Conservation (phyloP, 768 basidiomycete genomes). For the Phylloporus arenicola region DNA sequence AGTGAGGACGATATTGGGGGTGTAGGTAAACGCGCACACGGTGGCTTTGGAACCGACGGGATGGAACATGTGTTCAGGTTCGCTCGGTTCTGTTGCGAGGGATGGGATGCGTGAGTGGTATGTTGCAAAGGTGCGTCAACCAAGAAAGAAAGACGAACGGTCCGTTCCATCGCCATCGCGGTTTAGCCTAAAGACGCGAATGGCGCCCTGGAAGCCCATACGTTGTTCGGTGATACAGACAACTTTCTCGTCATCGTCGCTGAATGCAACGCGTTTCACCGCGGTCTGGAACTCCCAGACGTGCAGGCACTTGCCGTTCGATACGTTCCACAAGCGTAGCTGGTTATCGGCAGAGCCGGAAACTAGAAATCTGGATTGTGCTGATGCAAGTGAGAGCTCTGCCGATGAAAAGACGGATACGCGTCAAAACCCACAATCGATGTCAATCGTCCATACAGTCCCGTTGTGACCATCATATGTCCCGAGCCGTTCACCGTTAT, state of each 20-base stretch:
- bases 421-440: slow-evolving; percentile 68
- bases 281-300: slow-evolving; percentile 99
- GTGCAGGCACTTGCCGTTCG: slow-evolving; percentile 86
- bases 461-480: slow-evolving; percentile 97
- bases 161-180: slow-evolving; percentile 72
- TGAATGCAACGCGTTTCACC: slow-evolving; percentile 93
- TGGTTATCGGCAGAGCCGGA: slow-evolving; percentile 94
- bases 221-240: slow-evolving; percentile 97
- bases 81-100: slow-evolving; percentile 54
- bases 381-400: slow-evolving; percentile 33
- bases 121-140: neutral
- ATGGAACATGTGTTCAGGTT: slow-evolving; percentile 75
- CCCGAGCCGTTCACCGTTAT: slow-evolving; percentile 95
- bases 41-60: slow-evolving; percentile 95
- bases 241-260: slow-evolving; percentile 73
- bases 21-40: slow-evolving; percentile 85
- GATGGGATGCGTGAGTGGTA: slow-evolving; percentile 1
- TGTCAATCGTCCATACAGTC: slow-evolving; percentile 92
- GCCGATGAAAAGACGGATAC: neutral
- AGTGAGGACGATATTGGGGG: slow-evolving; percentile 75
- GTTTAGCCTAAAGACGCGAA: slow-evolving; percentile 87
- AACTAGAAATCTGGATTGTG: slow-evolving; percentile 78
- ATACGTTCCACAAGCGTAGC: slow-evolving; percentile 84
- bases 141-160: slow-evolving; percentile 49
- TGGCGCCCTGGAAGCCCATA: slow-evolving; percentile 87